A percentile compares a stretch with the other conserved stretches of the same genome.
Evolutionary conservation across 805 yeast species (phyloP).

Genomic region (Phaffomyces opuntiae): DNA sequence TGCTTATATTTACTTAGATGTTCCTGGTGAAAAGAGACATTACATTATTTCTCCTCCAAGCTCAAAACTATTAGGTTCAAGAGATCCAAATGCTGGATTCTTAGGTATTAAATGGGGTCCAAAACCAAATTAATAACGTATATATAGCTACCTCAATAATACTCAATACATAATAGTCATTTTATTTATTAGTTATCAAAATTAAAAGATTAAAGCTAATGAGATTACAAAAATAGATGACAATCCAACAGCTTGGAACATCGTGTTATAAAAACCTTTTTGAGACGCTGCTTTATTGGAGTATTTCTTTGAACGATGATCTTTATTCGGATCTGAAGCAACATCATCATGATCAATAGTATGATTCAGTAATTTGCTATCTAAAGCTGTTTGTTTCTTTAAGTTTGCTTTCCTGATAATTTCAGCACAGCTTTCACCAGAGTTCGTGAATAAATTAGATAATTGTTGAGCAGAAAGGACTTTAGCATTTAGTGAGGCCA

Average conservation of each 20-base stretch:
- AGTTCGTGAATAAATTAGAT: conserved; percentile 1
- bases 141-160: too few relatives aligned
- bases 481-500: conserved; percentile 12
- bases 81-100: conserved; percentile 46
- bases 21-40: conserved; percentile 60
- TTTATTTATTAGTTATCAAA: background rate
- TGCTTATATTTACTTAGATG: conserved; percentile 67
- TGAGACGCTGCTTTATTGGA: conserved; percentile 7
- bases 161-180: background rate
- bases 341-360: background rate
- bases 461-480: conserved; percentile 7
- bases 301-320: background rate
- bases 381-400: background rate
- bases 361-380: background rate
- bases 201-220: background rate
- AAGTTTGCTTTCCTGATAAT: conserved; percentile 8
- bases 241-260: conserved; percentile 2
- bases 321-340: background rate
- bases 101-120: conserved; percentile 88
- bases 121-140: conserved; percentile 35
- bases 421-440: conserved; percentile 17
- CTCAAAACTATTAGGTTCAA: conserved; percentile 31
- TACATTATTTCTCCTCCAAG: conserved; percentile 63
- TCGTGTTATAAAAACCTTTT: conserved; percentile 5
- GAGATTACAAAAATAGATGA: conserved; percentile 1